Evolutionary conservation across 1,139 yeast genomes (phyloP).

Genomic region (Pichia sp.): DNA sequence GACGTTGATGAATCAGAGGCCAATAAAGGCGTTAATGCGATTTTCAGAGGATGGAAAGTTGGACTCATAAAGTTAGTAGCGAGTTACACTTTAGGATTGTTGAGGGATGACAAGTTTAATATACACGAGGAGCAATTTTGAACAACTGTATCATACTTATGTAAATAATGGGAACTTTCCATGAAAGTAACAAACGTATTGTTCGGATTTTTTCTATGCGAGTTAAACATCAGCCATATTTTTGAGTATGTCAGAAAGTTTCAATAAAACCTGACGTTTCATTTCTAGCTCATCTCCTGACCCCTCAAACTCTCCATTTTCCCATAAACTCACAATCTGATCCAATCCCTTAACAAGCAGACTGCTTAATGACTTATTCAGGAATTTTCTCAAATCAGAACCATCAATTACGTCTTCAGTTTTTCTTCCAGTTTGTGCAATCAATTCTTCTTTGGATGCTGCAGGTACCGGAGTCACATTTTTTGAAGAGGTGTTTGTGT

Average conservation of each 20-base stretch:
- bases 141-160: no score
- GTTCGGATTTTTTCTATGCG: no score
- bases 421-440: constrained; percentile 13
- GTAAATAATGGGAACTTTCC: background rate
- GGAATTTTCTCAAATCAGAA: constrained; percentile 69
- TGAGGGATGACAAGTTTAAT: constrained; percentile 45
- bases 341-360: constrained; percentile 65
- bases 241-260: constrained; percentile 65
- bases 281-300: constrained; percentile 43
- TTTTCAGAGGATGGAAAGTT: constrained; percentile 90
- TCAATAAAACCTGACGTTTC: constrained; percentile 49
- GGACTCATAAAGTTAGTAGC: constrained; percentile 75
- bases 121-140: constrained; percentile 37
- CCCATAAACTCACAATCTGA: constrained; percentile 30
- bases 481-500: background rate
- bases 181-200: no score
- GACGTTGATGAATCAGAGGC: constrained; percentile 29
- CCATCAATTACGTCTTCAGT: constrained; percentile 61
- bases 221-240: constrained; percentile 33
- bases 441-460: constrained; percentile 11
- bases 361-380: constrained; percentile 64
- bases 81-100: constrained; percentile 71
- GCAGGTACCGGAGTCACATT: background rate
- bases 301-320: constrained; percentile 15
- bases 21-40: constrained; percentile 37